These are phyloP conservation scores for Epithele typhae DNA, from an alignment of 768 basidiomycete genomes.

Conservation along the genomic window DNA sequence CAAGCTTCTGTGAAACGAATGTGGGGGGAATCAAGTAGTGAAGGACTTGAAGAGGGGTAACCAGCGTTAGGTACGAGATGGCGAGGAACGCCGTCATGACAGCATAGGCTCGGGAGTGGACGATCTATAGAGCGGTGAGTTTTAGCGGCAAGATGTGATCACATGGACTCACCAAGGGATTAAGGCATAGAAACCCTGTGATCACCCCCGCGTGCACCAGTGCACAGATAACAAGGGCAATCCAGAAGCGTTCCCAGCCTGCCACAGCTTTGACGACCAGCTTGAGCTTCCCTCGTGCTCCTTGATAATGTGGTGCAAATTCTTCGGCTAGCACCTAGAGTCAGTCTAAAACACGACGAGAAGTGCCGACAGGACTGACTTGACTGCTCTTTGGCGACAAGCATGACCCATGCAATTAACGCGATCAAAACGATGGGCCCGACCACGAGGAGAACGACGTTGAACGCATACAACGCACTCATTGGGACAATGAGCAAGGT, in stretches of 20 bases:
- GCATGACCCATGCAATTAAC: conserved; percentile 34
- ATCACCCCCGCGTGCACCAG: conserved; percentile 46
- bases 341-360: too few species aligned
- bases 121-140: conserved; percentile 39
- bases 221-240: conserved; percentile 43
- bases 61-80: conserved; percentile 46
- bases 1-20: conserved; percentile 45
- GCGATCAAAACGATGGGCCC: conserved; percentile 54
- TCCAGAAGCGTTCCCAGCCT: conserved; percentile 60
- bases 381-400: conserved; percentile 20
- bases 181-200: conserved; percentile 46
- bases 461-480: conserved; percentile 44
- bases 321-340: too few species aligned
- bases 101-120: conserved; percentile 53
- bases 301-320: conserved; percentile 6
- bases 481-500: conserved; percentile 53
- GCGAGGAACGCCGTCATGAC: conserved; percentile 47
- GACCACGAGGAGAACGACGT: conserved; percentile 57
- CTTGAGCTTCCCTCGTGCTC: conserved; percentile 16
- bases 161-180: conserved; percentile 52
- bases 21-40: conserved; percentile 25
- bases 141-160: not conserved
- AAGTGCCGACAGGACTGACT: conserved; percentile 11
- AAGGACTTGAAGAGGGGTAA: conserved; percentile 35
- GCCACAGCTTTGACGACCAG: conserved; percentile 31